These are phyloP conservation scores for Acorus gramineus DNA, from an alignment of 106 monocot species.

Conservation along the genomic window DNA sequence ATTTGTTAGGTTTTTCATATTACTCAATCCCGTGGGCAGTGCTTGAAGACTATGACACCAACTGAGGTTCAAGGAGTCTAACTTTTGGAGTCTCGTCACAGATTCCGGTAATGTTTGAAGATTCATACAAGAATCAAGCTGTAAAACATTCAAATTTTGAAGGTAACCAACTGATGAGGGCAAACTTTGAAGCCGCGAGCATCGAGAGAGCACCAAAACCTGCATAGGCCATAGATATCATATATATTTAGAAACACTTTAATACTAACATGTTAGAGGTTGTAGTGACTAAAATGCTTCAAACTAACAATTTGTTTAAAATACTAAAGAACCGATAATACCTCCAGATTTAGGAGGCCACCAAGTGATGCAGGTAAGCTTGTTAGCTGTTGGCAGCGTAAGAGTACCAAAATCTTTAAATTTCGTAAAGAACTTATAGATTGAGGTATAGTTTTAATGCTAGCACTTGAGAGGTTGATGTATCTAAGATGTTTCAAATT, in stretches of 20 bases:
- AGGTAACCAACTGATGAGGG: constrained; percentile 7
- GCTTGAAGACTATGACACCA: neutral
- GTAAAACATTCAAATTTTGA: constrained; percentile 6
- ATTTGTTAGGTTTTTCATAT: neutral
- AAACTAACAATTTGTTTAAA: constrained; percentile 8
- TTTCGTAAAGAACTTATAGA: too few relatives aligned
- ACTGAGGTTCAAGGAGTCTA: neutral
- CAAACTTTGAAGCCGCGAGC: neutral
- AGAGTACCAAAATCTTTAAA: neutral
- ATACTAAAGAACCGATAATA: neutral
- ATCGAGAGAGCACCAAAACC: constrained; percentile 10
- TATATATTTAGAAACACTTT: constrained; percentile 13
- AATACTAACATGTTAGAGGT: constrained; percentile 5
- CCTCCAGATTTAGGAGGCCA: constrained; percentile 5
- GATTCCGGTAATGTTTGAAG: constrained; percentile 14
- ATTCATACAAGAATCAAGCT: constrained; percentile 6
- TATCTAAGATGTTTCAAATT: constrained; percentile 27
- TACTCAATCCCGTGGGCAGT: neutral
- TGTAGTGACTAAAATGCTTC: constrained; percentile 11
- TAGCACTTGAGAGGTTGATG: constrained; percentile 11
- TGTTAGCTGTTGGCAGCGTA: neutral
- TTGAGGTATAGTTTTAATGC: neutral
- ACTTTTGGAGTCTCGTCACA: constrained; percentile 8
- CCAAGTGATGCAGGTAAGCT: constrained; percentile 12
- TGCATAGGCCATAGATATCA: constrained; percentile 9